Conservation (phyloP, 331 rosid species). For the Rosa hybrid region DNA sequence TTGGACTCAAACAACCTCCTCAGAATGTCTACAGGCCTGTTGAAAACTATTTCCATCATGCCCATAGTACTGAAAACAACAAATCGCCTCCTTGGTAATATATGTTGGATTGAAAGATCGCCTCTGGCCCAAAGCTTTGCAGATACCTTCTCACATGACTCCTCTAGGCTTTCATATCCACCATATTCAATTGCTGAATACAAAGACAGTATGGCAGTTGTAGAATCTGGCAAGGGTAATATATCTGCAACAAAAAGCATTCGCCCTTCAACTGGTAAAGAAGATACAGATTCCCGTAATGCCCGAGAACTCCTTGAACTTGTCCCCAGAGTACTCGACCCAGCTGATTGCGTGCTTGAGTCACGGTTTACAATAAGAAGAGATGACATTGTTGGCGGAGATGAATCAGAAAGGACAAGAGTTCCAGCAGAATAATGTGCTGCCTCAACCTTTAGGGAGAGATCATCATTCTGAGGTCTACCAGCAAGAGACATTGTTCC, state of each 20-base stretch:
- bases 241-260: constrained; percentile 96
- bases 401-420: constrained; percentile 91
- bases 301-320: constrained; percentile 80
- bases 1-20: constrained; percentile 80
- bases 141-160: constrained; percentile 67
- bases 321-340: constrained; percentile 58
- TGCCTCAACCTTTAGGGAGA: constrained; percentile 86
- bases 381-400: constrained; percentile 80
- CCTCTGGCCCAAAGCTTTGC: constrained; percentile 97
- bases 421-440: constrained; percentile 90
- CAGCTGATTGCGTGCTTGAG: constrained; percentile 62
- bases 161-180: constrained; percentile 64
- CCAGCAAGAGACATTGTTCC: constrained; percentile 81
- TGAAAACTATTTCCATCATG: constrained; percentile 94
- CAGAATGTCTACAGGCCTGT: constrained; percentile 91
- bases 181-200: constrained; percentile 89
- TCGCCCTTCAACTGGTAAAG: constrained; percentile 88
- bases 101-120: constrained; percentile 91
- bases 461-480: constrained; percentile 88
- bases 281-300: constrained; percentile 81
- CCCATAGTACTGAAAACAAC: constrained; percentile 94
- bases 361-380: constrained; percentile 87
- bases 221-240: constrained; percentile 78
- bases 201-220: constrained; percentile 69
- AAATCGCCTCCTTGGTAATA: constrained; percentile 90